phyloP scores from a whole-genome alignment of 2,329 filamentous ascomycete species.

The Cytospora schulzeri region DNA sequence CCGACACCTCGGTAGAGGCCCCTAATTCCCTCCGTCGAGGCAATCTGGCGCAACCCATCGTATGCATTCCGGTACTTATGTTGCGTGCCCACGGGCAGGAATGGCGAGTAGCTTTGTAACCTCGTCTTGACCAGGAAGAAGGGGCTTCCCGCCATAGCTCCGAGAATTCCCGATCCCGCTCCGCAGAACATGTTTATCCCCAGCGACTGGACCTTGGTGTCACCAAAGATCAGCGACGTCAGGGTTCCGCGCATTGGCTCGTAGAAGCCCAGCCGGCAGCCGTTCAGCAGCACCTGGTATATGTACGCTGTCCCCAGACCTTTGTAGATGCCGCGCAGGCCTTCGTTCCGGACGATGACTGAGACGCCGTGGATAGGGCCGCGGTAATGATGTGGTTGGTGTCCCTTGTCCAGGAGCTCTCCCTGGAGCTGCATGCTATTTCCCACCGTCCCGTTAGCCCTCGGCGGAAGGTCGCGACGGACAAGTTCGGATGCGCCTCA shows the following conservation, averaged over 20 bases:
- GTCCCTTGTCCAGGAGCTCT: conserved; percentile 84
- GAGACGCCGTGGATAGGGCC: conserved; percentile 89
- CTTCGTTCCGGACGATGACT: conserved; percentile 90
- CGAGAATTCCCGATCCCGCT: conserved; percentile 84
- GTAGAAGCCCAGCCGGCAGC: conserved; percentile 95
- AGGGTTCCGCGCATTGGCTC: conserved; percentile 82
- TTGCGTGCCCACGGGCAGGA: conserved; percentile 94
- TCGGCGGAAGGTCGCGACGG: conserved; percentile 6
- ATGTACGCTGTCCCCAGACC: conserved; percentile 91
- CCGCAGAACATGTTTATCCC: conserved; percentile 93
- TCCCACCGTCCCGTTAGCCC: conserved; percentile 4
- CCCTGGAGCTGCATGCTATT: conserved; percentile 89
- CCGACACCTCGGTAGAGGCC: conserved; percentile 89
- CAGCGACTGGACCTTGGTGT: conserved; percentile 77
- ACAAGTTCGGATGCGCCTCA: conserved; percentile 44
- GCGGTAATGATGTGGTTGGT: conserved; percentile 84
- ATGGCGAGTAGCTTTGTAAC: conserved; percentile 89
- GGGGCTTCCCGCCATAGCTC: conserved; percentile 88
- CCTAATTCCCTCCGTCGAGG: conserved; percentile 70
- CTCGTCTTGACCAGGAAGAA: conserved; percentile 99
- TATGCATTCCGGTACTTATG: conserved; percentile 85
- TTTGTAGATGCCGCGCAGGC: conserved; percentile 79
- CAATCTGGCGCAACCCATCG: conserved; percentile 83
- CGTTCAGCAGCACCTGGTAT: conserved; percentile 95
- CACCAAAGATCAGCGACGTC: conserved; percentile 69